Conservation (phyloP, 331 rosid species). For the Arachis monticola region DNA sequence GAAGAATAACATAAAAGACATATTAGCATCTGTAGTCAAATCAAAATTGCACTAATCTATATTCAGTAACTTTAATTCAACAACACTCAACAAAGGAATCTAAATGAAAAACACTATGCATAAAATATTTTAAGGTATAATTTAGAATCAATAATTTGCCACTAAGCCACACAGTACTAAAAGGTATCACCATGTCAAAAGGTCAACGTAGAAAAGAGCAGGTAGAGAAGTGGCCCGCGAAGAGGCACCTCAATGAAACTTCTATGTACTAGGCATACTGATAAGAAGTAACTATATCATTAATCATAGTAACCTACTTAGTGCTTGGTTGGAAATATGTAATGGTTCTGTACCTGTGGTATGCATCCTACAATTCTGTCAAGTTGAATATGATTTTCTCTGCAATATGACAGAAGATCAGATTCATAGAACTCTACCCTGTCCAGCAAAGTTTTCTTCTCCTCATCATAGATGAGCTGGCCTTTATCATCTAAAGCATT, state of each 20-base stretch:
- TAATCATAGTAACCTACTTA: too few relatives aligned
- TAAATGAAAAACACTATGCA: too few relatives aligned
- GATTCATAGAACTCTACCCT: slow-evolving; percentile 95
- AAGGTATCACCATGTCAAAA: too few relatives aligned
- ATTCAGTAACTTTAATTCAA: too few relatives aligned
- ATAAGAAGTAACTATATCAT: too few relatives aligned
- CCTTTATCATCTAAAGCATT: slow-evolving; percentile 91
- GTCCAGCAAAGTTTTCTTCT: slow-evolving; percentile 86
- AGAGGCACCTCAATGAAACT: slow-evolving; percentile 23
- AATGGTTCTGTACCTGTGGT: slow-evolving; percentile 75
- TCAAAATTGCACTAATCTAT: neutral
- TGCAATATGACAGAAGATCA: slow-evolving; percentile 84
- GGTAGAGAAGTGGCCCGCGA: neutral
- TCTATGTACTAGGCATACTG: neutral
- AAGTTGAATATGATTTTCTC: slow-evolving; percentile 75
- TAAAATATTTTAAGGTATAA: too few relatives aligned
- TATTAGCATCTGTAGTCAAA: slow-evolving; percentile 2
- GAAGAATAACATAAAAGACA: neutral
- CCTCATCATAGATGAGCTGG: slow-evolving; percentile 73
- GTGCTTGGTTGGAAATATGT: neutral
- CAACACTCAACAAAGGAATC: too few relatives aligned
- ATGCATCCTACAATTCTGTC: slow-evolving; percentile 98
- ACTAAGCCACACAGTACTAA: too few relatives aligned
- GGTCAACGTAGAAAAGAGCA: too few relatives aligned
- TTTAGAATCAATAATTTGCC: too few relatives aligned